Conservation (phyloP, 1,284 basidiomycete species). For the Inonotus hispidus region DNA sequence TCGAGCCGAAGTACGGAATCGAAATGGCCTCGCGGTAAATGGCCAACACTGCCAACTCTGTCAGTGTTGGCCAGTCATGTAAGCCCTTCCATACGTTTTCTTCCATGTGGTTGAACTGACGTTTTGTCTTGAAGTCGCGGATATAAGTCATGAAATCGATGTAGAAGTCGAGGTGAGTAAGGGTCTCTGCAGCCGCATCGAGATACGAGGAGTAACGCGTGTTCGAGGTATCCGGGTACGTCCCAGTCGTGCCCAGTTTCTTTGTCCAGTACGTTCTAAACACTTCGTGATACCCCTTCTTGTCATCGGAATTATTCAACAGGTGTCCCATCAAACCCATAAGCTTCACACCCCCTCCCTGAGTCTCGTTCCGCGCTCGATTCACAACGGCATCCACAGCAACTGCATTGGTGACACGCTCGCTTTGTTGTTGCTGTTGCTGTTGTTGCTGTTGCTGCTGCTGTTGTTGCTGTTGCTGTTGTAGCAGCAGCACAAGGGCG, state of each 20-base stretch:
- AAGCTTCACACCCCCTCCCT: slow-evolving; percentile 28
- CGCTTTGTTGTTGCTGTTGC: not conserved
- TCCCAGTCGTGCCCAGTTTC: not conserved
- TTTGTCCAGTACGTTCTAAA: slow-evolving; percentile 22
- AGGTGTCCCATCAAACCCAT: slow-evolving; percentile 28
- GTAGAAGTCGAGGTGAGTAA: not conserved
- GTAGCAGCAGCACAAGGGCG: not conserved
- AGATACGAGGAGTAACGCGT: slow-evolving; percentile 3
- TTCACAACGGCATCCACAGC: slow-evolving; percentile 18
- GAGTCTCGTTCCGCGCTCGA: slow-evolving; percentile 23
- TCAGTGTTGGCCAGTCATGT: slow-evolving; percentile 11
- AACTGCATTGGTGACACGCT: not conserved
- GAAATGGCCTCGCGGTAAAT: slow-evolving; percentile 13
- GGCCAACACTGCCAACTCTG: slow-evolving; percentile 14
- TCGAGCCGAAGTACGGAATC: slow-evolving; percentile 6
- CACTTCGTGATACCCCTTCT: slow-evolving; percentile 26
- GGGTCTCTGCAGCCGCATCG: not conserved
- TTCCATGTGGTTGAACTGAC: slow-evolving; percentile 14
- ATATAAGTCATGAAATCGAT: not conserved
- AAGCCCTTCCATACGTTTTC: slow-evolving; percentile 15
- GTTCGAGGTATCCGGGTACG: slow-evolving; percentile 16
- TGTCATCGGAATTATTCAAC: slow-evolving; percentile 32
- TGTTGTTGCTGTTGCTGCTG: not conserved
- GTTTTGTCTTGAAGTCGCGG: slow-evolving; percentile 5
- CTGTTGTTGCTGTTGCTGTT: not conserved